A percentile compares a stretch with the other conserved stretches of the same genome.
Evolutionary conservation across 371 early-diverging fungal species (phyloP).

Genomic region (Spraguea lophii): DNA sequence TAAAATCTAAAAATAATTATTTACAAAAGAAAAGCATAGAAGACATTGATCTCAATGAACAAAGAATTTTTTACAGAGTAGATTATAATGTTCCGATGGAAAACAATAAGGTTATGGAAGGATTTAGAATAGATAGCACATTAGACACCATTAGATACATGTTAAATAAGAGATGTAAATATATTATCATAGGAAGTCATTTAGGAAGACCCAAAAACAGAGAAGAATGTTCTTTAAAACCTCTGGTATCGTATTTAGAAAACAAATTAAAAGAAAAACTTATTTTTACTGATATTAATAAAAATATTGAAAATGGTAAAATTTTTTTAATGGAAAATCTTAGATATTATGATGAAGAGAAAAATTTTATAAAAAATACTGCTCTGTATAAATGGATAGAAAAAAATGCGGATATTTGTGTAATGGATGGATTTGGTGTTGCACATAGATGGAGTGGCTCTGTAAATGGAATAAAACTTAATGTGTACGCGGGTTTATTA

Average conservation of each 20-base stretch:
- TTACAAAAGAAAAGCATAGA: not conserved
- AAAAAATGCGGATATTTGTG: conserved; percentile 75
- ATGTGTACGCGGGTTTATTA: conserved; percentile 74
- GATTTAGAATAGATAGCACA: conserved; percentile 66
- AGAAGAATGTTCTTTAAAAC: conserved; percentile 49
- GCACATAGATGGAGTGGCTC: conserved; percentile 82
- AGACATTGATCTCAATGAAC: conserved; percentile 6
- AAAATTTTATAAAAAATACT: conserved; percentile 64
- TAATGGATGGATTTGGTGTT: conserved; percentile 94
- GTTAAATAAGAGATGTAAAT: conserved; percentile 59
- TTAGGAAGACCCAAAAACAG: conserved; percentile 63
- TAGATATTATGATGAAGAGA: conserved; percentile 90
- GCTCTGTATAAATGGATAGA: conserved; percentile 50
- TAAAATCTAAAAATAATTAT: too few relatives aligned
- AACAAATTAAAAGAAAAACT: conserved; percentile 51
- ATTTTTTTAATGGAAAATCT: conserved; percentile 85
- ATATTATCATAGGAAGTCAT: conserved; percentile 83
- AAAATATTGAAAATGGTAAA: conserved; percentile 57
- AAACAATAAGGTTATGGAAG: conserved; percentile 55
- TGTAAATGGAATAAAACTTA: conserved; percentile 59
- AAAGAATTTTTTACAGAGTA: conserved; percentile 50
- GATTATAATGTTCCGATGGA: conserved; percentile 97
- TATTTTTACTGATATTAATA: conserved; percentile 71
- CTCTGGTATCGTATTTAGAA: too few relatives aligned
- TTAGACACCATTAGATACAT: conserved; percentile 77